Evolutionary conservation across 2,329 filamentous ascomycete genomes (phyloP).

Genomic region (Calonectria montana): DNA sequence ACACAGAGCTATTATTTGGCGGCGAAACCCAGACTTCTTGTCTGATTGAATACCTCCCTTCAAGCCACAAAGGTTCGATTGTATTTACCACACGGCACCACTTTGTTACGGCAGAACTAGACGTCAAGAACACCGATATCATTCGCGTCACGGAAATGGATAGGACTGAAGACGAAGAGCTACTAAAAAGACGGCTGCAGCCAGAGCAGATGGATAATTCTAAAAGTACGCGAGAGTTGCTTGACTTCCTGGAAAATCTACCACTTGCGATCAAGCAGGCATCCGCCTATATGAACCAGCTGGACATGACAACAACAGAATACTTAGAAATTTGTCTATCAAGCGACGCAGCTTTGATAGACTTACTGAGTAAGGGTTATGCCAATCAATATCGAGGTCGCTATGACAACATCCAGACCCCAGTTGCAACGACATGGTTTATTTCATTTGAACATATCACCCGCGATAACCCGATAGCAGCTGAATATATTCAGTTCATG

Average conservation of each 20-base stretch:
- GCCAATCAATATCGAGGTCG: conserved; percentile 38
- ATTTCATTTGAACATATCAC: conserved; percentile 49
- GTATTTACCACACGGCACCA: conserved; percentile 36
- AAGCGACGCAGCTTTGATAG: conserved; percentile 33
- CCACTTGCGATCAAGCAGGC: conserved; percentile 52
- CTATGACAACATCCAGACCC: conserved; percentile 39
- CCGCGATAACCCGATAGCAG: conserved; percentile 38
- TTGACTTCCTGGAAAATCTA: conserved; percentile 45
- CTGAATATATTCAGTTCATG: conserved; percentile 45
- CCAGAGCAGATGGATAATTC: conserved; percentile 32
- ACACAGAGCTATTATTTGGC: conserved; percentile 45
- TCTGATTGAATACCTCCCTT: conserved; percentile 43
- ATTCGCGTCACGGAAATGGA: conserved; percentile 34
- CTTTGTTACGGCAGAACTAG: conserved; percentile 15
- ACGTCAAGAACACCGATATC: conserved; percentile 23
- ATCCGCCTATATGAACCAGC: conserved; percentile 50
- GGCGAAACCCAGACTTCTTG: conserved; percentile 17
- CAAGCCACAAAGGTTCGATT: conserved; percentile 25
- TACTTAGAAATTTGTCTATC: conserved; percentile 43
- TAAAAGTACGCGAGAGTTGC: conserved; percentile 33
- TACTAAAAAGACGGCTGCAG: conserved; percentile 34
- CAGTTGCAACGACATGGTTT: conserved; percentile 47
- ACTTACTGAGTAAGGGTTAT: conserved; percentile 46
- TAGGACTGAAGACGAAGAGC: conserved; percentile 29
- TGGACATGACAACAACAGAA: conserved; percentile 24